Percentiles rank a stretch among this genome's conserved stretches.
These are phyloP conservation scores for Endogone sp. DNA, from an alignment of 192 early-diverging fungal species.

Conservation along the genomic window DNA sequence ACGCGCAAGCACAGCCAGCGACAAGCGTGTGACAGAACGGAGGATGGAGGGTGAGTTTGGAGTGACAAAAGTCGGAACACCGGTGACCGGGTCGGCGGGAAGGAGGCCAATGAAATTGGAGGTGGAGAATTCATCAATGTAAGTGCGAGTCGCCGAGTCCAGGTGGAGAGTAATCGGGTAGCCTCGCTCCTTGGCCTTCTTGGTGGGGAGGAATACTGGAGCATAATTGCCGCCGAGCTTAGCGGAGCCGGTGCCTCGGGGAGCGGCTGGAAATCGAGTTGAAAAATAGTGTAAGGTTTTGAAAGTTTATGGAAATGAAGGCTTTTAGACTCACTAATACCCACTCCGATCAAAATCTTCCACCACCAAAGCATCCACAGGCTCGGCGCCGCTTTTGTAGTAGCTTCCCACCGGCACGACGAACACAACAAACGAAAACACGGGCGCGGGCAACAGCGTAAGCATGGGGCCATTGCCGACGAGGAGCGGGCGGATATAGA, in stretches of 20 bases:
- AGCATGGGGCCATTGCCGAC: constrained; percentile 65
- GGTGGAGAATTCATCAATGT: constrained; percentile 75
- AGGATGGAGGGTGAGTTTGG: constrained; percentile 59
- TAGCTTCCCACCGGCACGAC: constrained; percentile 69
- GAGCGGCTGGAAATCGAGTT: constrained; percentile 30
- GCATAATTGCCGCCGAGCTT: constrained; percentile 80
- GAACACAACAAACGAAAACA: constrained; percentile 60
- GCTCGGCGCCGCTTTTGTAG: constrained; percentile 54
- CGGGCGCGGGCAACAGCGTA: constrained; percentile 50
- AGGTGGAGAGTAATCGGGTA: constrained; percentile 70
- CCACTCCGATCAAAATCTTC: constrained; percentile 66
- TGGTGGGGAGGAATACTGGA: constrained; percentile 53
- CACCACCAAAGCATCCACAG: constrained; percentile 62
- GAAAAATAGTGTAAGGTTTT: background rate
- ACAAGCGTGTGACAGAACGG: constrained; percentile 65
- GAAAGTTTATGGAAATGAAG: no score
- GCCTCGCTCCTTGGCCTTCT: constrained; percentile 56
- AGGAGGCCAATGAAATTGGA: constrained; percentile 74
- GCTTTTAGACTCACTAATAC: background rate
- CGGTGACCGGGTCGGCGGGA: constrained; percentile 39
- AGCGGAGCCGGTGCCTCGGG: constrained; percentile 51
- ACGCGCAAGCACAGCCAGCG: constrained; percentile 54
- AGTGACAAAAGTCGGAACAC: constrained; percentile 58
- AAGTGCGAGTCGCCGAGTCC: constrained; percentile 56
- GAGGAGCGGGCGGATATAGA: constrained; percentile 71